Percentiles rank a stretch among this genome's conserved stretches.
Conservation (phyloP, 768 basidiomycete species). For the Tephrocybe sp. region DNA sequence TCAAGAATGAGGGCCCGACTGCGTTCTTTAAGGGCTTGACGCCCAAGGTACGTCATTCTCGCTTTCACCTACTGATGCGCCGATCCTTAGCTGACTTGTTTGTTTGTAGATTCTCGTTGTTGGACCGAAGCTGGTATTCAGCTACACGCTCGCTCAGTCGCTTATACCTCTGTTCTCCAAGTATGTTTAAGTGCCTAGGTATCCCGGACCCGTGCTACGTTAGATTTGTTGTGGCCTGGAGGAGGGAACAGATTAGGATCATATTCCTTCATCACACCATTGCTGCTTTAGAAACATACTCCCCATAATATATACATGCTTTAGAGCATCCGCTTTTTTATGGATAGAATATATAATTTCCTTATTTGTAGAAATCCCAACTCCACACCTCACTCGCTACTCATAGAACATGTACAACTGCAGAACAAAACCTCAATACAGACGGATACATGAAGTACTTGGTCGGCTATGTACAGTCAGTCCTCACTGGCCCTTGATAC, state of each 20-base stretch:
- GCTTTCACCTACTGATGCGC: not conserved
- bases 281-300: too few relatives aligned
- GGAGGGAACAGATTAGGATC: conserved; percentile 8
- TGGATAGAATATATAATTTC: too few relatives aligned
- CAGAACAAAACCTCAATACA: too few relatives aligned
- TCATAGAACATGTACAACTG: too few relatives aligned
- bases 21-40: conserved; percentile 98
- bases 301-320: too few relatives aligned
- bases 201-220: not conserved
- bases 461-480: too few relatives aligned
- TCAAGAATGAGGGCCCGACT: conserved; percentile 79
- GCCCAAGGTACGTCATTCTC: conserved; percentile 78
- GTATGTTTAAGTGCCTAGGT: conserved; percentile 54
- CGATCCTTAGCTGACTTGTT: conserved; percentile 28
- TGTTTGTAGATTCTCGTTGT: conserved; percentile 86
- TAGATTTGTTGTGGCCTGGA: not conserved
- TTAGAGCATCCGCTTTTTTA: too few relatives aligned
- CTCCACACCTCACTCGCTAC: too few relatives aligned
- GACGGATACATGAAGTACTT: too few relatives aligned
- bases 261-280: too few relatives aligned
- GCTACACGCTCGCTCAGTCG: conserved; percentile 94
- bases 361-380: too few relatives aligned
- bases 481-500: too few relatives aligned
- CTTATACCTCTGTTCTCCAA: conserved; percentile 91
- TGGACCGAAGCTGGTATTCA: conserved; percentile 97